A percentile compares a stretch with the other conserved stretches of the same genome.
These are phyloP conservation scores for Neurospora sp. DNA, from an alignment of 495 filamentous ascomycete species.

Conservation along the genomic window DNA sequence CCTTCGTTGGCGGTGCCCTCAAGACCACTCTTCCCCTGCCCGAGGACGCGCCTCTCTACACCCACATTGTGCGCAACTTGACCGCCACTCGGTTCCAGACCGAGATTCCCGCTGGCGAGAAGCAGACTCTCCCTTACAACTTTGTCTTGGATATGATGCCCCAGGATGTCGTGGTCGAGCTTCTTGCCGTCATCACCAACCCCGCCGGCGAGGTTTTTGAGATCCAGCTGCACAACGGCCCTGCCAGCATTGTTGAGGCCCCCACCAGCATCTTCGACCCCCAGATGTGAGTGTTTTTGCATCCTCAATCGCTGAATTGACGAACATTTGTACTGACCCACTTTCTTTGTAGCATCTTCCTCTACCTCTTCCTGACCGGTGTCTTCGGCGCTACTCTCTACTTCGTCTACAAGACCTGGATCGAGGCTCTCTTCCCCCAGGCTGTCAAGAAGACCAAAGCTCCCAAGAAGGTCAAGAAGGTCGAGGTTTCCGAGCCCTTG, in stretches of 20 bases:
- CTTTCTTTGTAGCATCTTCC: conserved; percentile 62
- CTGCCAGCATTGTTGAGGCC: conserved; percentile 82
- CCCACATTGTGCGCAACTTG: conserved; percentile 68
- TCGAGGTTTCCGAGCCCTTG: conserved; percentile 40
- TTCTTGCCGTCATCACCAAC: conserved; percentile 62
- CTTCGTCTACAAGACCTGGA: conserved; percentile 97
- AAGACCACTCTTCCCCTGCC: conserved; percentile 40
- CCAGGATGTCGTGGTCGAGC: conserved; percentile 70
- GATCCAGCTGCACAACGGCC: conserved; percentile 73
- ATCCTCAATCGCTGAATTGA: neutral
- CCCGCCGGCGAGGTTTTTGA: conserved; percentile 58
- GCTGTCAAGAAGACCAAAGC: conserved; percentile 54
- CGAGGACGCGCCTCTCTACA: conserved; percentile 40
- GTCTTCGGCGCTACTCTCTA: conserved; percentile 71
- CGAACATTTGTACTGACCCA: conserved; percentile 1
- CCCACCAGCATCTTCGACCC: conserved; percentile 92
- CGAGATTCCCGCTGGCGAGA: conserved; percentile 67
- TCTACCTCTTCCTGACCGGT: conserved; percentile 82
- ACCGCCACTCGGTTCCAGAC: conserved; percentile 64
- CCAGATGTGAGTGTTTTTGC: conserved; percentile 64
- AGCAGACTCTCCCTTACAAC: conserved; percentile 64
- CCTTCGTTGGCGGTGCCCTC: conserved; percentile 70
- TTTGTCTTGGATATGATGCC: conserved; percentile 91
- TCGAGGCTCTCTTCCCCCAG: conserved; percentile 93
- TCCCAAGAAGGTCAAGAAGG: conserved; percentile 51